Conservation (phyloP, 768 basidiomycete genomes). For the Macrocybe gigantea region DNA sequence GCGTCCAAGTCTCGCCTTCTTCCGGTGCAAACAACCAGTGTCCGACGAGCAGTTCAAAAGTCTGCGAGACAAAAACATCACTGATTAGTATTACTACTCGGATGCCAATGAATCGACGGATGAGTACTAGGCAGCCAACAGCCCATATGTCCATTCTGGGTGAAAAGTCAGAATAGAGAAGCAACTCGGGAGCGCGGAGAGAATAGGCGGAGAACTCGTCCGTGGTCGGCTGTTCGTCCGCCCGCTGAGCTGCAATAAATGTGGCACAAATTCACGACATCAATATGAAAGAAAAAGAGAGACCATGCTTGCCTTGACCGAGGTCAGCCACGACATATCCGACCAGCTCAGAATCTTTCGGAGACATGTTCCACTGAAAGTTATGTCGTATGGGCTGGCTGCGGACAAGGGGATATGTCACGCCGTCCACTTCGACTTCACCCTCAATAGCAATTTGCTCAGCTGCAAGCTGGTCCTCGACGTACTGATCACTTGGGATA, state of each 20-base stretch:
- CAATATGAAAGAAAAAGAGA: neutral
- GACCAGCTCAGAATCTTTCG: too few species aligned
- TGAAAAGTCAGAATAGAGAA: conserved; percentile 13
- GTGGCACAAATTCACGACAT: neutral
- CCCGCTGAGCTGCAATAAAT: conserved; percentile 12
- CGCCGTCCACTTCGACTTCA: too few species aligned
- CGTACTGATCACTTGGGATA: too few species aligned
- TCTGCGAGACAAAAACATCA: neutral
- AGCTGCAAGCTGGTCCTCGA: too few species aligned
- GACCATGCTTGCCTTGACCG: conserved; percentile 11
- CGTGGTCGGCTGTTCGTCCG: conserved; percentile 12
- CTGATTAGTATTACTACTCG: neutral
- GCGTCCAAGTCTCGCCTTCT: conserved; percentile 7
- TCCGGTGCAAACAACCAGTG: conserved; percentile 16
- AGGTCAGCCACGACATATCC: conserved; percentile 6
- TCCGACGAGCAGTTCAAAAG: conserved; percentile 19
- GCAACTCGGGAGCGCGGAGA: conserved; percentile 19
- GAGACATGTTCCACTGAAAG: too few species aligned
- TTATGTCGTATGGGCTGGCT: too few species aligned
- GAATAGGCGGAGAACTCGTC: conserved; percentile 4
- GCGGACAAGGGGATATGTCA: too few species aligned
- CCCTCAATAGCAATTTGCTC: too few species aligned
- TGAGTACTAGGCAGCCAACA: conserved; percentile 17
- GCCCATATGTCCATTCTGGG: conserved; percentile 20
- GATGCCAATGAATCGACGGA: neutral